These are phyloP conservation scores for Quercus lobata DNA, from an alignment of 331 rosid genomes.

Conservation along the genomic window DNA sequence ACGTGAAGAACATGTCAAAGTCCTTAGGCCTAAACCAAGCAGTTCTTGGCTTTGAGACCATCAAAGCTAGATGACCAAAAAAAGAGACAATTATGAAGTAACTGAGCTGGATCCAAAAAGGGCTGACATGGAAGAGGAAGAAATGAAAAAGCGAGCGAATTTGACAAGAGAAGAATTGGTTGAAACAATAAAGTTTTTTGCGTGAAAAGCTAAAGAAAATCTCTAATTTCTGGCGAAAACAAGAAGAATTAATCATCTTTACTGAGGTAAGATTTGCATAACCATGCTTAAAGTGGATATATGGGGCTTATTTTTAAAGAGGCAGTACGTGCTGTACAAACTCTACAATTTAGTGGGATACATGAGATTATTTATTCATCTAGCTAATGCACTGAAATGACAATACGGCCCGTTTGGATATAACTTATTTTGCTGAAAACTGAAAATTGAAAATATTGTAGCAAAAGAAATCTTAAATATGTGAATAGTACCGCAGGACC, in stretches of 20 bases:
- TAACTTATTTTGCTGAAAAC: too few relatives aligned
- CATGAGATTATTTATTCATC: too few relatives aligned
- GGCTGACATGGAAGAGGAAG: neutral
- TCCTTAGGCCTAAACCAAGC: neutral
- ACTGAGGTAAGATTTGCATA: neutral
- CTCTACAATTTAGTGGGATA: too few relatives aligned
- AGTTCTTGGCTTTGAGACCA: slow-evolving; percentile 24
- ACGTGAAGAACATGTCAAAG: slow-evolving; percentile 55
- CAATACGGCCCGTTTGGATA: too few relatives aligned
- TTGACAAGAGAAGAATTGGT: too few relatives aligned
- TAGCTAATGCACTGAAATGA: too few relatives aligned
- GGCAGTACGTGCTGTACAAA: neutral
- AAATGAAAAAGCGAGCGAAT: neutral
- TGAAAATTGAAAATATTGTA: too few relatives aligned
- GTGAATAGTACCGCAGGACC: too few relatives aligned
- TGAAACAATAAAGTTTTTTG: too few relatives aligned
- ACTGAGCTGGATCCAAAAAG: slow-evolving; percentile 28
- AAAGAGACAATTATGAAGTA: slow-evolving; percentile 38
- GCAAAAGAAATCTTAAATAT: too few relatives aligned
- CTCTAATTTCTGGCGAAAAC: neutral
- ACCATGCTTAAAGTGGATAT: neutral
- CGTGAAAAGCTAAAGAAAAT: neutral
- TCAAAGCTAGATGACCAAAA: slow-evolving; percentile 42
- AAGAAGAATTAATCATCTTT: neutral
- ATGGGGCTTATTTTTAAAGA: neutral